Base-by-base conservation (phyloP, 805 yeast genomes). In the Wickerhamiella spandovensis region DNA sequence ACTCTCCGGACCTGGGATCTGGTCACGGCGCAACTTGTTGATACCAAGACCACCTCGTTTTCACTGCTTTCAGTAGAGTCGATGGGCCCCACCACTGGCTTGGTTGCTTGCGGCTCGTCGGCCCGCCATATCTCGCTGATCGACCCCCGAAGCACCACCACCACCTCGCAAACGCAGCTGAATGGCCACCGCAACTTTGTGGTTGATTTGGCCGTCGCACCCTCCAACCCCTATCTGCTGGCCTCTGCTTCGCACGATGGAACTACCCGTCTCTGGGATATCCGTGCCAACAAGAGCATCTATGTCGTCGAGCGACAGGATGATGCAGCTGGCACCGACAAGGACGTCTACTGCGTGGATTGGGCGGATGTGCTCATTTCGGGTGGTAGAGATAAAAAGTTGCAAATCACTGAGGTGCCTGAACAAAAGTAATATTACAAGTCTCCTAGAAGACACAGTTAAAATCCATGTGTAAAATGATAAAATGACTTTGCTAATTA, bases 241-340 rank as follows among this genome's bases (percentile, higher is more conserved):
- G 78, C 85, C 20, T 85, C 95, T 4, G 95, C 83, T 12, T 86
- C 96, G n/a, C 96, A 89, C 64, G 98, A 92, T 66, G 96, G 97
- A 23, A 85, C 95, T 0, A 90, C 83, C 43, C 81, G 88, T 61
- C 83, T 92, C 20, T 92, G 98, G 98, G 98, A 90, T 66, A 76
- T 90, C 9, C 79, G 98, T 62, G 83, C 96, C 4, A 83, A 81
- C 55, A 77, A 80, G 59, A 75, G 92, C 12, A 71, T 92, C 70
- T 87, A 84, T 65, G 84, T 94, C 6, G 78, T 92, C 46, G 76
- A 83, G 15, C 78, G 97, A 65, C 83, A 86, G 61, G 39, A 35
- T 9, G 39, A 35, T n/a, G 20, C 17, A 8, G 17, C 49, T 8
- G 69, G 67, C 30, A 57, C 55, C 13, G 59, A 75, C 48, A 71